Base-by-base conservation (phyloP, 371 early-diverging fungal genomes). In the Mucor racemosus region DNA sequence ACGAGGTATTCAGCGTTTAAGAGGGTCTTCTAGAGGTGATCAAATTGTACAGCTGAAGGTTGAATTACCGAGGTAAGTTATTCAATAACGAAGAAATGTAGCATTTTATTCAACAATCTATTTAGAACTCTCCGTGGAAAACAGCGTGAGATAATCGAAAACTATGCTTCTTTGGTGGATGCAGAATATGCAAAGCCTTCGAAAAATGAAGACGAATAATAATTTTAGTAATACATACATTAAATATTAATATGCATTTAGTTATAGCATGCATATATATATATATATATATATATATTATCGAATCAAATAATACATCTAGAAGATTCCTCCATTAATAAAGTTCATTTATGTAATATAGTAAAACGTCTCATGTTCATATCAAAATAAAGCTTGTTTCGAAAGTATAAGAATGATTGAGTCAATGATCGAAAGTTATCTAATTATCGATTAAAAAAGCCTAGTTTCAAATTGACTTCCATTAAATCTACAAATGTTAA, bases 21-120 rank as follows among this genome's bases (percentile, higher is more conserved):
- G 83, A 48, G 69, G 76, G 13, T 73, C 75, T 11, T 77, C 71
- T 4, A 81, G 90, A 38, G 97, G 97, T 36, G 96, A 97, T 76
- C 94, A 95, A 78, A 91, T 87, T 62, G 90, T 97, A 33, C 90
- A 86, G 9, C 71, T 97, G 17, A 89, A 91, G 64, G 86, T 97
- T 11, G 75, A 79, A 48, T 67, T 96, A 38, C 97, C 97, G 14
- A 90, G 79, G 55, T 66, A 79, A 77, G 76, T 13, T 64, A 7
- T 9, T 38, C 38, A 5, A 38, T 38, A 11, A 1, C 3, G 3
- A 26, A 26, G 17, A 31, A 60, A 11, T 35, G 13, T 46, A 34
- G 8, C 46, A 33, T 26, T 50, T 48, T 9, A 34, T 31, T 21
- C 21, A 53, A 26, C 31, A 14, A 8, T 62, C 5, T 14, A 17